These are phyloP conservation scores for Nakazawaea siamensis DNA, from an alignment of 805 yeast species.

Conservation along the genomic window DNA sequence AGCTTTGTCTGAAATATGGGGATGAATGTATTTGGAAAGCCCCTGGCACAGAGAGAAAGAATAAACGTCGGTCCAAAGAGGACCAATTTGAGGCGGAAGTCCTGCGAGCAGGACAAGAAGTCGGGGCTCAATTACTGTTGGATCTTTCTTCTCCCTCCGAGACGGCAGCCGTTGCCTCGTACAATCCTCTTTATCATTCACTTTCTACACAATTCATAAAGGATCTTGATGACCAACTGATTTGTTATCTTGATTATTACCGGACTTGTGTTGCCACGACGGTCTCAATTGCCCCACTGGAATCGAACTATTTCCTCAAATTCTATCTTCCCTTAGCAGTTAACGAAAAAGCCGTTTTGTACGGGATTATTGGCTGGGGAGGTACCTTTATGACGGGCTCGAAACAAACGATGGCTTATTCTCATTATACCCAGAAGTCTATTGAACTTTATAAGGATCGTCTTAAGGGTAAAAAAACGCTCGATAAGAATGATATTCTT, in stretches of 20 bases:
- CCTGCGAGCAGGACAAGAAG: no score
- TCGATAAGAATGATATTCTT: conserved; percentile 18
- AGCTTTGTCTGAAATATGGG: conserved; percentile 27
- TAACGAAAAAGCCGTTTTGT: conserved; percentile 37
- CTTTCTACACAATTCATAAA: conserved; percentile 13
- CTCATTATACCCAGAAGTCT: conserved; percentile 15
- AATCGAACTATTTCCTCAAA: conserved; percentile 41
- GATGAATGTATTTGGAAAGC: conserved; percentile 21
- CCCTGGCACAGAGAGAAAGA: conserved; percentile 8
- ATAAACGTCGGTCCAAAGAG: no score
- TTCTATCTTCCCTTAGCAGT: conserved; percentile 47
- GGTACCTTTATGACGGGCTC: conserved; percentile 28
- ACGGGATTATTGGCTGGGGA: conserved; percentile 56
- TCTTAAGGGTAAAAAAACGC: conserved; percentile 10
- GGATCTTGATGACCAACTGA: conserved; percentile 33
- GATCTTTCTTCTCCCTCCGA: no score
- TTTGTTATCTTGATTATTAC: conserved; percentile 40
- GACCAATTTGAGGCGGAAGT: no score
- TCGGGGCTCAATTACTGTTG: no score
- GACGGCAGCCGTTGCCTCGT: no score
- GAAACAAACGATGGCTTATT: conserved; percentile 18
- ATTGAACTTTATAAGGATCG: conserved; percentile 17
- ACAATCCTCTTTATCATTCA: neutral
- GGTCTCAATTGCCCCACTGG: conserved; percentile 34
- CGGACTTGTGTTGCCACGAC: conserved; percentile 36